Base-by-base conservation (phyloP, 495 filamentous ascomycete species). In the Neurospora intermedia region DNA sequence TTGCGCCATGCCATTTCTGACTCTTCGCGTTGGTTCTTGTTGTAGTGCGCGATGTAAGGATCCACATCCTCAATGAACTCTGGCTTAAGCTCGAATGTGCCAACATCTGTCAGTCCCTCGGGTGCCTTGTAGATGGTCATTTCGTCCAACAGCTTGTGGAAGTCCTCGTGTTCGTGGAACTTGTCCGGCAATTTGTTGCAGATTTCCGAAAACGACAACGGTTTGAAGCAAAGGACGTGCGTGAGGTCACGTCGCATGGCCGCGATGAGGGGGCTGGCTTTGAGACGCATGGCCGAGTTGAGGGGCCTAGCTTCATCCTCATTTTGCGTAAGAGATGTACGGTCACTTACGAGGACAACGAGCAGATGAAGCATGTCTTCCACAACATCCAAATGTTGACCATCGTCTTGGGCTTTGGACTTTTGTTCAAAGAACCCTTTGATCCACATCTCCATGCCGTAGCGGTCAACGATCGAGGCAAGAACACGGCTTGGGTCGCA, bases 311-410 rank as follows among this genome's bases (percentile, higher is more conserved):
- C 83, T 71, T 91, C 90, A 69, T 93, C 90, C 71, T 91, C 88
- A 42, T 85, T 85, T 18, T 90, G 90, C 10, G 92, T 89, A 69
- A 99, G 87, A 0, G 91, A 91, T 23, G 90, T 92, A 15, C 96
- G 88, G 78, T 99, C 96, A 72, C 93, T 97, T 69, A 98, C 82
- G 38, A 97, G 83, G 48, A 98, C 89, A 75, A 99, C 95, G 69
- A 99, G 85, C 18, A 99, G 85, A 79, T 98, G 95, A 42, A 97
- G 88, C 83, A 99, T 94, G 75, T 99, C 96, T 81, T 99, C 96
- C 2, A 93, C 90, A 15, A 99, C 91, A 78, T 98, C 96, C 31
- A 99, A 81, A 43, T 93, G 88, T 82, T 99, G 95, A 31, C 81
- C 81, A 71, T 97, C 92, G 78, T 99, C 96, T 71, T 92, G 91